Percentiles rank a stretch among this genome's conserved stretches.
Conservation (phyloP, 2,329 filamentous ascomycete species). For the Grosmannia penicillata region DNA sequence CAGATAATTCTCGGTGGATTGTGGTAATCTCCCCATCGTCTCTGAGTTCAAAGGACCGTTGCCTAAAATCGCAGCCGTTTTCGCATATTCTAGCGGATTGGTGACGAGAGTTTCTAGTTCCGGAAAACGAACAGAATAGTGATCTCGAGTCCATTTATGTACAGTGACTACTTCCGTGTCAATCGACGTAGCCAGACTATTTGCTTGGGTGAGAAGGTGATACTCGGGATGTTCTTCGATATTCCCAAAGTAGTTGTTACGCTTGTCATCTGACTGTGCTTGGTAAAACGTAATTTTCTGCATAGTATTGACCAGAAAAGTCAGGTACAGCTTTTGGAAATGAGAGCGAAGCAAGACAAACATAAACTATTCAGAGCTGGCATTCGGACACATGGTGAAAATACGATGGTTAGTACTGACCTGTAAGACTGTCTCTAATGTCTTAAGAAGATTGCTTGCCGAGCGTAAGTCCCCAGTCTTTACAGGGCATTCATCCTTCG, state of each 20-base stretch:
- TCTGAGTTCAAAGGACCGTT: constrained; percentile 76
- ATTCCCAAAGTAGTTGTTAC: constrained; percentile 54
- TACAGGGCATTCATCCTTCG: constrained; percentile 72
- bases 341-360: constrained; percentile 18
- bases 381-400: constrained; percentile 9
- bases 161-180: constrained; percentile 85
- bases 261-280: constrained; percentile 49
- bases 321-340: constrained; percentile 47
- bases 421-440: constrained; percentile 65
- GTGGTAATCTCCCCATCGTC: constrained; percentile 66
- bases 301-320: constrained; percentile 31
- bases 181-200: constrained; percentile 79
- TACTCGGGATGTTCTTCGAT: constrained; percentile 90
- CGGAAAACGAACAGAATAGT: constrained; percentile 87
- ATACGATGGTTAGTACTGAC: constrained; percentile 36
- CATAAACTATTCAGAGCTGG: constrained; percentile 43
- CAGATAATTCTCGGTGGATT: constrained; percentile 64
- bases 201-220: constrained; percentile 74
- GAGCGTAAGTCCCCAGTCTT: constrained; percentile 63
- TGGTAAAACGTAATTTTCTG: constrained; percentile 74
- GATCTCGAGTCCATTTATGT: constrained; percentile 92
- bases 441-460: constrained; percentile 69
- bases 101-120: constrained; percentile 83
- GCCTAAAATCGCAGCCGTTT: constrained; percentile 81
- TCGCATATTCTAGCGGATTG: constrained; percentile 88